Evolutionary conservation across 768 basidiomycete species (phyloP).

Genomic region (Boletales sp.): DNA sequence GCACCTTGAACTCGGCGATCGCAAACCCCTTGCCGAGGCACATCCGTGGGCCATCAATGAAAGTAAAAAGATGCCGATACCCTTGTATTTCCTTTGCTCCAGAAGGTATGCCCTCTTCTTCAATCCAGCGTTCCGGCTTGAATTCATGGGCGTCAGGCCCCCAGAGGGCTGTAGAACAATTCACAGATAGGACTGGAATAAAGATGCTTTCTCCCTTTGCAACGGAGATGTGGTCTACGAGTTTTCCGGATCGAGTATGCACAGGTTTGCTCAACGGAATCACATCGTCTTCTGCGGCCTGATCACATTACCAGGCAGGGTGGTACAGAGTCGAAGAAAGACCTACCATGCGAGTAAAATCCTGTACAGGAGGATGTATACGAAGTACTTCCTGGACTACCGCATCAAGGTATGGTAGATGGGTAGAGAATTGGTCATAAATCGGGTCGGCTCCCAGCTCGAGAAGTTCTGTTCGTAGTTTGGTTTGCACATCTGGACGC

Average conservation of each 20-base stretch:
- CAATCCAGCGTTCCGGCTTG: slow-evolving; percentile 62
- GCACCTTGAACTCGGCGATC: slow-evolving; percentile 33
- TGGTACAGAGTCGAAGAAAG: not conserved
- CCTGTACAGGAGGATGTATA: slow-evolving; percentile 36
- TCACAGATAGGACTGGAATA: slow-evolving; percentile 44
- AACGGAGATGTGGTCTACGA: slow-evolving; percentile 38
- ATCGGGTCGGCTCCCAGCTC: slow-evolving; percentile 44
- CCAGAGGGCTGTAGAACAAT: slow-evolving; percentile 54
- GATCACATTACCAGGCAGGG: not conserved
- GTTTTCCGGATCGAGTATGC: slow-evolving; percentile 36
- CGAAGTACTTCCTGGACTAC: slow-evolving; percentile 44
- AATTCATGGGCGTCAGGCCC: slow-evolving; percentile 57
- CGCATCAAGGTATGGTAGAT: slow-evolving; percentile 53
- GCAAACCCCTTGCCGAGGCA: slow-evolving; percentile 52
- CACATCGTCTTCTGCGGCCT: slow-evolving; percentile 49
- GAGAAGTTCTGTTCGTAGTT: slow-evolving; percentile 47
- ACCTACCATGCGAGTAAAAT: slow-evolving; percentile 16
- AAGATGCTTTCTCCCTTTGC: slow-evolving; percentile 44
- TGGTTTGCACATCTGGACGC: slow-evolving; percentile 43
- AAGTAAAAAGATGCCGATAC: slow-evolving; percentile 48
- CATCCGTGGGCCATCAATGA: slow-evolving; percentile 45
- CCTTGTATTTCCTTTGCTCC: slow-evolving; percentile 42
- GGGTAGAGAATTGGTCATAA: slow-evolving; percentile 48
- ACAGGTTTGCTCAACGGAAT: slow-evolving; percentile 53
- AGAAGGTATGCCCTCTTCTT: slow-evolving; percentile 18